Percentiles rank a stretch among this genome's conserved stretches.
Evolutionary conservation across 2,329 filamentous ascomycete genomes (phyloP).

Genomic region (Cladosporium sp.): DNA sequence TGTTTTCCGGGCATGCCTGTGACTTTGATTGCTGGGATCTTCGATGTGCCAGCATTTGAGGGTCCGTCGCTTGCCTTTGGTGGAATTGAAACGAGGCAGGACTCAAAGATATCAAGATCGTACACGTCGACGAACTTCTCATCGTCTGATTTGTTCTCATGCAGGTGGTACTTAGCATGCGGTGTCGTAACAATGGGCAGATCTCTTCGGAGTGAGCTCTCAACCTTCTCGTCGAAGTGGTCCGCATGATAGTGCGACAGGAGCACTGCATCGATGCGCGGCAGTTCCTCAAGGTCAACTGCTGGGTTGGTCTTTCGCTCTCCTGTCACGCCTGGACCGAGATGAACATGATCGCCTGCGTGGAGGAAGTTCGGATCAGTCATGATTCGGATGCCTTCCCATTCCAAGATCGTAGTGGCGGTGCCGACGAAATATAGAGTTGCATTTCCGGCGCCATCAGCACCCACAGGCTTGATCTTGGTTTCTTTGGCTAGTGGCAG

Average conservation of each 20-base stretch:
- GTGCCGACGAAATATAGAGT: constrained; percentile 54
- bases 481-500: constrained; percentile 44
- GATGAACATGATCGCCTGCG: constrained; percentile 61
- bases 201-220: constrained; percentile 46
- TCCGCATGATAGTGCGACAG: constrained; percentile 63
- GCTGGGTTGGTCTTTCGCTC: constrained; percentile 56
- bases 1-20: constrained; percentile 64
- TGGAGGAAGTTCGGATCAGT: constrained; percentile 63
- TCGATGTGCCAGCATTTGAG: not conserved
- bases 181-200: constrained; percentile 62
- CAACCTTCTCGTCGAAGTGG: constrained; percentile 53
- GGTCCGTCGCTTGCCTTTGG: not conserved
- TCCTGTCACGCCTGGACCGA: constrained; percentile 59
- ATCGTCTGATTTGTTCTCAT: constrained; percentile 36
- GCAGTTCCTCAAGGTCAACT: constrained; percentile 56
- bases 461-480: constrained; percentile 40
- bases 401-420: constrained; percentile 54
- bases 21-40: constrained; percentile 48
- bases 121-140: constrained; percentile 54
- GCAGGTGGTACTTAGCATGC: constrained; percentile 54
- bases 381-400: constrained; percentile 50
- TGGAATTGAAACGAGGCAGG: constrained; percentile 44
- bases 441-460: constrained; percentile 35
- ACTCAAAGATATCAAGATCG: constrained; percentile 55
- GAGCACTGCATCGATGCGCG: constrained; percentile 56